Percentiles rank a stretch among this genome's conserved stretches.
These are phyloP conservation scores for Colletotrichum musae DNA, from an alignment of 2,329 filamentous ascomycete genomes.

Conservation along the genomic window DNA sequence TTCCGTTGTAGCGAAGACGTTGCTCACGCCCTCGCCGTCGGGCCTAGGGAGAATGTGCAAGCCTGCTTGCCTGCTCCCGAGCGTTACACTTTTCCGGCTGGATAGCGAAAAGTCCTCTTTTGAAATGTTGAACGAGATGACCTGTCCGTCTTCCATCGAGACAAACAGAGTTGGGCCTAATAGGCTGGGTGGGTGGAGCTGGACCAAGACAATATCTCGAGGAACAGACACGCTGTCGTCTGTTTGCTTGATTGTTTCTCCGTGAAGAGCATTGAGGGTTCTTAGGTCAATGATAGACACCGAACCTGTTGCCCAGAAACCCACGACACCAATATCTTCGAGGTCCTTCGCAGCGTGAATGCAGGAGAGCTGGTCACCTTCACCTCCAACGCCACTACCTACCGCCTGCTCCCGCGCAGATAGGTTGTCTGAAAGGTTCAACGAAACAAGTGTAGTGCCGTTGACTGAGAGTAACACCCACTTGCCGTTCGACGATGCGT, in stretches of 20 bases:
- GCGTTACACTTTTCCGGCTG: constrained; percentile 82
- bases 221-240: constrained; percentile 84
- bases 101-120: constrained; percentile 73
- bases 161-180: constrained; percentile 84
- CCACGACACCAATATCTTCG: constrained; percentile 80
- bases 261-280: constrained; percentile 76
- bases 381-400: constrained; percentile 58
- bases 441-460: constrained; percentile 79
- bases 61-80: constrained; percentile 88
- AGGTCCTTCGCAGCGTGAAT: constrained; percentile 79
- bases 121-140: constrained; percentile 86
- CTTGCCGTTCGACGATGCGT: constrained; percentile 80
- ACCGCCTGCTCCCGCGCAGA: constrained; percentile 72
- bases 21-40: constrained; percentile 74
- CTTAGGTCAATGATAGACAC: constrained; percentile 81
- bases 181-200: constrained; percentile 75
- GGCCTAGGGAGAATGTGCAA: constrained; percentile 80
- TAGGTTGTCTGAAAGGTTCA: constrained; percentile 74
- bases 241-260: constrained; percentile 71
- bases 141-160: constrained; percentile 92
- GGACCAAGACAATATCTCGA: constrained; percentile 83
- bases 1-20: constrained; percentile 93
- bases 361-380: constrained; percentile 84
- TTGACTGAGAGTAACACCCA: constrained; percentile 82
- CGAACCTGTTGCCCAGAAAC: constrained; percentile 88